Evolutionary conservation across 2,329 filamentous ascomycete genomes (phyloP).

Genomic region (Berkeleyomyces rouxiae): DNA sequence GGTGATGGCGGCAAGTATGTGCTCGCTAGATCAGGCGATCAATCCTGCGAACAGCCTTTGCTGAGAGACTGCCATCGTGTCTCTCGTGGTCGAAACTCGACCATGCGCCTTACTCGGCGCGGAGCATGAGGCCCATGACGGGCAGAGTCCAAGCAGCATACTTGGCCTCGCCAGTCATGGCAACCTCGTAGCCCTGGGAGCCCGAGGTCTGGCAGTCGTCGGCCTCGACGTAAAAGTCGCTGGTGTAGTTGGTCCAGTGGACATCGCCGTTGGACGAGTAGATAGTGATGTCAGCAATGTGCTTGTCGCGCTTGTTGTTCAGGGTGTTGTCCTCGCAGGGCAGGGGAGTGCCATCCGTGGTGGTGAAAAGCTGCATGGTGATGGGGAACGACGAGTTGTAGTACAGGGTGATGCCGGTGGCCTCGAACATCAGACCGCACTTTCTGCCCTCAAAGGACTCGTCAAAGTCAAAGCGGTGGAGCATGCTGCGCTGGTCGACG

Average conservation of each 20-base stretch:
- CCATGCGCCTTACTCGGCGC: not conserved
- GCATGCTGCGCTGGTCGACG: conserved; percentile 19
- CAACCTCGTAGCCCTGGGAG: conserved; percentile 11
- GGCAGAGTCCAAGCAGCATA: conserved; percentile 3
- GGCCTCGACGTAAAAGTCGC: not conserved
- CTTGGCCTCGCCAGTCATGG: conserved; percentile 6
- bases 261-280: conserved; percentile 6
- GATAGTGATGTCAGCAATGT: conserved; percentile 14
- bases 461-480: conserved; percentile 20
- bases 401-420: conserved; percentile 16
- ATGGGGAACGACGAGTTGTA: conserved; percentile 15
- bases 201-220: conserved; percentile 1
- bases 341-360: conserved; percentile 15
- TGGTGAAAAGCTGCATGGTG: conserved; percentile 20
- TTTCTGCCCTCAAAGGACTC: conserved; percentile 15
- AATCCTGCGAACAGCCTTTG: not conserved
- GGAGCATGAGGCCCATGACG: conserved; percentile 7
- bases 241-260: conserved; percentile 12
- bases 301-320: conserved; percentile 18
- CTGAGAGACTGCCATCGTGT: not conserved
- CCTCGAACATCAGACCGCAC: conserved; percentile 17
- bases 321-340: conserved; percentile 15
- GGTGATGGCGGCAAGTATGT: not conserved
- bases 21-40: not conserved
- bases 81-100: too few species aligned